Percentiles rank a stretch among this genome's conserved stretches.
Evolutionary conservation across 1,139 yeast genomes (phyloP).

Genomic region (Scheffersomyces cryptocercus): DNA sequence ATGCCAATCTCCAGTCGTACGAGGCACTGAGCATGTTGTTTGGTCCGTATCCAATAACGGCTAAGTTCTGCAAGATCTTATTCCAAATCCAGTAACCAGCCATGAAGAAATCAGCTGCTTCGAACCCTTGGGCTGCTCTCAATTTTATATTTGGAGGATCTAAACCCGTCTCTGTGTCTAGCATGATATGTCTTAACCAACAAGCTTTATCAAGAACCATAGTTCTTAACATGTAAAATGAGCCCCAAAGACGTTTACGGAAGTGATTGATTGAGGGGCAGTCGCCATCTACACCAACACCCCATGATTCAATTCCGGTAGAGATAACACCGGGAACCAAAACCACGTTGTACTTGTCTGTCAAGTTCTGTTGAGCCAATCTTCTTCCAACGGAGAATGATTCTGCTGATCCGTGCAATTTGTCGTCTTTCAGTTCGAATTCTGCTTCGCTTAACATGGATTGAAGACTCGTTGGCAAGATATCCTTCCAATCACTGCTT

Average conservation of each 20-base stretch:
- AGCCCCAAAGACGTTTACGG: slow-evolving; percentile 93
- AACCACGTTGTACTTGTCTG: slow-evolving; percentile 73
- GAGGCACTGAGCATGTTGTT: slow-evolving; percentile 88
- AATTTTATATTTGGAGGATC: slow-evolving; percentile 83
- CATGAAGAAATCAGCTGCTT: slow-evolving; percentile 93
- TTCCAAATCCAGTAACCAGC: slow-evolving; percentile 99
- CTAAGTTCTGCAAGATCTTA: slow-evolving; percentile 86
- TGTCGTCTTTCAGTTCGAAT: slow-evolving; percentile 26
- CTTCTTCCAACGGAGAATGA: slow-evolving; percentile 86
- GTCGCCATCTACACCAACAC: slow-evolving; percentile 59
- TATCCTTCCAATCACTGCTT: slow-evolving; percentile 51
- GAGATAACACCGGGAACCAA: slow-evolving; percentile 96
- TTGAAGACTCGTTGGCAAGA: slow-evolving; percentile 66
- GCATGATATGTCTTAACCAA: slow-evolving; percentile 88
- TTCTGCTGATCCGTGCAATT: slow-evolving; percentile 62
- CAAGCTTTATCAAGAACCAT: slow-evolving; percentile 91
- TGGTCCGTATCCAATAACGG: slow-evolving; percentile 92
- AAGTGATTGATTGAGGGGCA: slow-evolving; percentile 87
- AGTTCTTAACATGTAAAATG: slow-evolving; percentile 89
- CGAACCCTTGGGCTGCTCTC: slow-evolving; percentile 95
- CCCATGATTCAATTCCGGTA: slow-evolving; percentile 95
- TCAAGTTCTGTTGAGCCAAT: slow-evolving; percentile 52
- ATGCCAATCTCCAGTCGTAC: slow-evolving; percentile 95
- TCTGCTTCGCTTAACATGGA: slow-evolving; percentile 61
- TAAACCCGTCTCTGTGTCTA: slow-evolving; percentile 87